These are phyloP conservation scores for Neurospora sp. DNA, from an alignment of 2,329 filamentous ascomycete genomes.

Conservation along the genomic window DNA sequence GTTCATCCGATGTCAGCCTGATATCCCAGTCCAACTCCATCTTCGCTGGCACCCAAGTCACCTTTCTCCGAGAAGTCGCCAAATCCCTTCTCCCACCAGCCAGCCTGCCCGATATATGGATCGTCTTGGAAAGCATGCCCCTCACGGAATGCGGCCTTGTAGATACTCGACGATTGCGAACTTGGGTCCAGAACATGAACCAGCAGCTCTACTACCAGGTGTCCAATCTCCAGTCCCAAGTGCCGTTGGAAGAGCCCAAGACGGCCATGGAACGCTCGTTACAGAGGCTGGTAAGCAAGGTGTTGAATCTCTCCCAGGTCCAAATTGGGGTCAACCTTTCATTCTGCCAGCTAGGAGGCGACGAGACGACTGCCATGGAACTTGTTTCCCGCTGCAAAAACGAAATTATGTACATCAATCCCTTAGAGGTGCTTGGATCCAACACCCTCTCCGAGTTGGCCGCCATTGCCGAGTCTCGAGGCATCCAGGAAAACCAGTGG, in stretches of 20 bases:
- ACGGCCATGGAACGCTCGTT: slow-evolving; percentile 30
- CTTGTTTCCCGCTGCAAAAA: slow-evolving; percentile 29
- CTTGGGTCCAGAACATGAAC: slow-evolving; percentile 45
- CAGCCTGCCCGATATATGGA: slow-evolving; percentile 36
- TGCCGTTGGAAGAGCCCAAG: slow-evolving; percentile 24
- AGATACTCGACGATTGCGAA: slow-evolving; percentile 36
- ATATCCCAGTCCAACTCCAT: slow-evolving; percentile 28
- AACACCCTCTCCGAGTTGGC: slow-evolving; percentile 30
- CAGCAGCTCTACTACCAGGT: slow-evolving; percentile 36
- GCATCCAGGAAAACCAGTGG: slow-evolving; percentile 21
- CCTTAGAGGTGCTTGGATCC: slow-evolving; percentile 28
- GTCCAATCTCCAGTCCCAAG: slow-evolving; percentile 31
- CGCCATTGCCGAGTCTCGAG: slow-evolving; percentile 24
- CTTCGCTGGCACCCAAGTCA: slow-evolving; percentile 32
- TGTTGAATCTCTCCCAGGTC: slow-evolving; percentile 26
- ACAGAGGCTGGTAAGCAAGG: slow-evolving; percentile 28
- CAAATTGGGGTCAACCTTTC: slow-evolving; percentile 35
- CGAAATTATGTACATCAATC: slow-evolving; percentile 27
- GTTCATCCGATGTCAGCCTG: slow-evolving; percentile 26
- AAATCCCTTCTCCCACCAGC: slow-evolving; percentile 25
- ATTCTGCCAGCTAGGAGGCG: slow-evolving; percentile 30
- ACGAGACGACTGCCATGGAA: slow-evolving; percentile 29
- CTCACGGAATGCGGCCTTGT: slow-evolving; percentile 28
- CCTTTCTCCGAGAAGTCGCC: slow-evolving; percentile 28
- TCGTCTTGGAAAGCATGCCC: slow-evolving; percentile 37